Conservation (phyloP, 768 basidiomycete species). For the Pulveroboletus sp. region DNA sequence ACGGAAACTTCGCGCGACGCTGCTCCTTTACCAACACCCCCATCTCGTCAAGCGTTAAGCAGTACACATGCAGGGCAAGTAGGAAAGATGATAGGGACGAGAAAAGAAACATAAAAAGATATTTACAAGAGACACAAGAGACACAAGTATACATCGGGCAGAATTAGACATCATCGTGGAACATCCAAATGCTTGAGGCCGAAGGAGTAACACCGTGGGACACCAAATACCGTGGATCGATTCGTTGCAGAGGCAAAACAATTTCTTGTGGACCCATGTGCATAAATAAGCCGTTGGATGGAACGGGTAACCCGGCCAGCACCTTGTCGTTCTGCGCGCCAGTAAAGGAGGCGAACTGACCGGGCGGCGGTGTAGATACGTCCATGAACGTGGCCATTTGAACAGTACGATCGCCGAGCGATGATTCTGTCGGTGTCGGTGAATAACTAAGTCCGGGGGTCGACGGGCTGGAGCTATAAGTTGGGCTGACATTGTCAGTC, state of each 20-base stretch:
- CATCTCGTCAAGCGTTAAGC: slow-evolving; percentile 17
- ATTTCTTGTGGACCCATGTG: slow-evolving; percentile 18
- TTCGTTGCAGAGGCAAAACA: slow-evolving; percentile 5
- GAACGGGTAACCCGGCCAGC: slow-evolving; percentile 15
- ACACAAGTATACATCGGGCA: neutral
- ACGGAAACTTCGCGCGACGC: slow-evolving; percentile 13
- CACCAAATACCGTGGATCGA: slow-evolving; percentile 13
- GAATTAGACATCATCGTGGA: slow-evolving; percentile 14
- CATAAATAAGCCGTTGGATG: slow-evolving; percentile 18
- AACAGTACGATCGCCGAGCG: slow-evolving; percentile 52
- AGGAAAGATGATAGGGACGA: slow-evolving; percentile 13
- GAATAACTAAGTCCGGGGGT: slow-evolving; percentile 59
- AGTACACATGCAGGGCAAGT: slow-evolving; percentile 26
- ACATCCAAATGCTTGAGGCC: slow-evolving; percentile 14
- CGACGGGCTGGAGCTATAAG: slow-evolving; percentile 39
- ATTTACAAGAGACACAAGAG: slow-evolving; percentile 20
- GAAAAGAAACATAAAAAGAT: slow-evolving; percentile 9
- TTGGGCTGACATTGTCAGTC: slow-evolving; percentile 24
- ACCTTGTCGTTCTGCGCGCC: slow-evolving; percentile 37
- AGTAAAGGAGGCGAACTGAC: slow-evolving; percentile 35
- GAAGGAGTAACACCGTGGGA: slow-evolving; percentile 15
- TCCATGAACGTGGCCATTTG: slow-evolving; percentile 57
- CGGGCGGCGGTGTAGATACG: slow-evolving; percentile 33
- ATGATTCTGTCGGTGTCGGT: slow-evolving; percentile 59
- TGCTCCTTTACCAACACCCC: slow-evolving; percentile 17